phyloP scores from a whole-genome alignment of 345 rosid species.

The Salix caprea region DNA sequence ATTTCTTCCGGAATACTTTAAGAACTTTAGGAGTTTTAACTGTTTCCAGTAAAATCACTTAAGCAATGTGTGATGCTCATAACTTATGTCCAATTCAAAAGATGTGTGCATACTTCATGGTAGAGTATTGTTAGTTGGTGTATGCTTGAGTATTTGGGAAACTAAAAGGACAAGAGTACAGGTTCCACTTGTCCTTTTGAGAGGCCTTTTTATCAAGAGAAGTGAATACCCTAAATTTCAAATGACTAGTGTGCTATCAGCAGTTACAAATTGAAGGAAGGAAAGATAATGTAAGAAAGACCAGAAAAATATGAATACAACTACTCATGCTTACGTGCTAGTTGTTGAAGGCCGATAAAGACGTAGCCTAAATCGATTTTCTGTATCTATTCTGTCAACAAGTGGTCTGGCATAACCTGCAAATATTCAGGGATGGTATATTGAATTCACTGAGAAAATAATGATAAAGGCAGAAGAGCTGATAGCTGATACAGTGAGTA shows the following conservation, averaged over 20 bases:
- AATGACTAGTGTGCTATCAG: not conserved
- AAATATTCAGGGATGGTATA: not conserved
- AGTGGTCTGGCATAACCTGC: slow-evolving; percentile 97
- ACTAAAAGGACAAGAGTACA: not conserved
- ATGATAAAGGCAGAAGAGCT: not conserved
- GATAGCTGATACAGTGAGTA: not conserved
- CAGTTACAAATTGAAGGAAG: not conserved
- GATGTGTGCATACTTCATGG: not conserved
- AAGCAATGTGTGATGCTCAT: not conserved
- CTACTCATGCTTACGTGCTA: slow-evolving; percentile 63
- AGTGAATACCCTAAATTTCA: not conserved
- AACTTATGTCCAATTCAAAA: not conserved
- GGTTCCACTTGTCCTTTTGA: not conserved
- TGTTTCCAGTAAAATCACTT: not conserved
- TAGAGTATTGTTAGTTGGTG: not conserved
- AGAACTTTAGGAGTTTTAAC: not conserved
- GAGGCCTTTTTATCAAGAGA: not conserved
- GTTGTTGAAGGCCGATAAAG: slow-evolving; percentile 94
- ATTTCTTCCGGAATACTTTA: not conserved
- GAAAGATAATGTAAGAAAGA: not conserved
- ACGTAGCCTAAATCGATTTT: slow-evolving; percentile 59
- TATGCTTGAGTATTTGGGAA: not conserved
- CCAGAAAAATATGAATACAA: slow-evolving; percentile 1
- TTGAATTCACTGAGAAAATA: not conserved
- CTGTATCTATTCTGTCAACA: slow-evolving; percentile 78